A percentile compares a stretch with the other conserved stretches of the same genome.
phyloP scores from a whole-genome alignment of 2,329 filamentous ascomycete species.

The Diatrype stigma region DNA sequence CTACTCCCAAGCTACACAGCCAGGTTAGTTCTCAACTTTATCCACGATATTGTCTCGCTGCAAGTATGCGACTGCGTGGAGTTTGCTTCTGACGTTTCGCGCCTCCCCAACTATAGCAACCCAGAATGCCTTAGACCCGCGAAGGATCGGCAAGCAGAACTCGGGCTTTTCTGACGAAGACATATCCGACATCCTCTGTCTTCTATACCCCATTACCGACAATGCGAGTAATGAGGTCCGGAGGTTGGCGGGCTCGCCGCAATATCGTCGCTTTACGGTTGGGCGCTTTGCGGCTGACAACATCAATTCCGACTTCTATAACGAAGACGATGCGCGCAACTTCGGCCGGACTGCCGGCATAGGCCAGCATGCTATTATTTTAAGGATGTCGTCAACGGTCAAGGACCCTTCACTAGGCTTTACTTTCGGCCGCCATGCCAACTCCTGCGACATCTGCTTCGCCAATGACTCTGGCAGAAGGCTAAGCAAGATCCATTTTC shows the following conservation, averaged over 20 bases:
- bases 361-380: slow-evolving; percentile 65
- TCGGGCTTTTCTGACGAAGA: slow-evolving; percentile 80
- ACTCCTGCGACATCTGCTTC: slow-evolving; percentile 69
- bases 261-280: slow-evolving; percentile 46
- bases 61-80: not conserved
- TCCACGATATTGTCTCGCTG: not conserved
- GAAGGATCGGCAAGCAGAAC: slow-evolving; percentile 73
- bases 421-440: slow-evolving; percentile 74
- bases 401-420: slow-evolving; percentile 71
- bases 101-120: slow-evolving; percentile 49
- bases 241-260: slow-evolving; percentile 37
- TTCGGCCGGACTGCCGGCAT: slow-evolving; percentile 50
- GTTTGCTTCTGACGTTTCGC: not conserved
- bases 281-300: slow-evolving; percentile 44
- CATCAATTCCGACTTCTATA: slow-evolving; percentile 48
- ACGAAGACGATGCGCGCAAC: slow-evolving; percentile 45
- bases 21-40: slow-evolving; percentile 21
- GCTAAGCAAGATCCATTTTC: slow-evolving; percentile 93
- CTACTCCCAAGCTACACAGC: slow-evolving; percentile 29
- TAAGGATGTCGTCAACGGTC: slow-evolving; percentile 71
- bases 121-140: slow-evolving; percentile 76
- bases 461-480: slow-evolving; percentile 63
- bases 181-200: slow-evolving; percentile 82
- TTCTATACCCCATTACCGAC: slow-evolving; percentile 75
- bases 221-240: slow-evolving; percentile 68